Evolutionary conservation across 2,329 filamentous ascomycete species (phyloP).

Genomic region (Fusarium pilosicola): DNA sequence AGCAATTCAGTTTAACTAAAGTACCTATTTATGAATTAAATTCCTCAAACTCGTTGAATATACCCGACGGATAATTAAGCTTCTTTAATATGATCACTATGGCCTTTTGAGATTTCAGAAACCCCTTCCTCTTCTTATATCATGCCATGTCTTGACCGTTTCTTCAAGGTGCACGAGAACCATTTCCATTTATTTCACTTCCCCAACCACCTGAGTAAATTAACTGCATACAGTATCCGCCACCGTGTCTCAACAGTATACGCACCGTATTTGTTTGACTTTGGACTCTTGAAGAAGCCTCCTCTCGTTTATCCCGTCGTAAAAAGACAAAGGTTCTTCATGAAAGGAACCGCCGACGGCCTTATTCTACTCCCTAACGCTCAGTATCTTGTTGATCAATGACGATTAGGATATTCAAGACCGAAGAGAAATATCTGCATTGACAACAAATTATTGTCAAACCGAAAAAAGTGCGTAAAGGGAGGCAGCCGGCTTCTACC

Average conservation of each 20-base stretch:
- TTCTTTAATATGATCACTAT: neutral
- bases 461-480: neutral
- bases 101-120: neutral
- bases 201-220: conserved; percentile 1
- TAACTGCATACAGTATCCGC: conserved; percentile 5
- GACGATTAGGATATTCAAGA: conserved; percentile 24
- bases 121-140: neutral
- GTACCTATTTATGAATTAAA: neutral
- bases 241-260: accelerated
- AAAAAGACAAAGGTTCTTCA: conserved; percentile 4
- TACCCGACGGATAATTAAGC: neutral
- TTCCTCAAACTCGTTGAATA: neutral
- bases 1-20: neutral
- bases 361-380: conserved; percentile 22
- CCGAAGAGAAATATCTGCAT: neutral
- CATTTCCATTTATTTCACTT: neutral
- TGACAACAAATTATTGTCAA: neutral
- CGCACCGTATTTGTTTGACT: conserved; percentile 4
- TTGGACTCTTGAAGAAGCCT: neutral
- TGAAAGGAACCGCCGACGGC: conserved; percentile 12
- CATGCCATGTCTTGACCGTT: neutral
- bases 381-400: neutral
- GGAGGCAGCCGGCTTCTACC: conserved; percentile 1
- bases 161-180: neutral
- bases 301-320: neutral